Conservation (phyloP, 2,329 filamentous ascomycete species). For the Neoscytalidium dimidiatum region DNA sequence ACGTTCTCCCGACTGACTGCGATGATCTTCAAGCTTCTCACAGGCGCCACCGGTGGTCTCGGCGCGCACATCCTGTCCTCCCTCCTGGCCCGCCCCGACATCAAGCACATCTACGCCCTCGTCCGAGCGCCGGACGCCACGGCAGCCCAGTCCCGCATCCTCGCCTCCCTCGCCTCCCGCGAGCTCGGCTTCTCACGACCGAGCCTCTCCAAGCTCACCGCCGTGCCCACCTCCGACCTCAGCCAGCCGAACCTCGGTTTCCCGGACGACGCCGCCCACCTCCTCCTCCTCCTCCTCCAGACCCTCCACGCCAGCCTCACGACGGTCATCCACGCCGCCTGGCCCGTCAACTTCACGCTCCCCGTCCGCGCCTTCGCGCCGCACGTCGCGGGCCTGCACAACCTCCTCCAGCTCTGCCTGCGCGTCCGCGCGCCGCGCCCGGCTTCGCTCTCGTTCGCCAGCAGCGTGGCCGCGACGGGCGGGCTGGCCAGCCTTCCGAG, state of each 20-base stretch:
- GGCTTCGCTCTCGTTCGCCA: slow-evolving; percentile 48
- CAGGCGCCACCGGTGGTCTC: slow-evolving; percentile 66
- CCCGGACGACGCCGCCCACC: too few species aligned
- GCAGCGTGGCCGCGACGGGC: slow-evolving; percentile 30
- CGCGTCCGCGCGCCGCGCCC: slow-evolving; percentile 33
- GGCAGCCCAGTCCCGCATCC: slow-evolving; percentile 36
- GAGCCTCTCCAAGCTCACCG: slow-evolving; percentile 31
- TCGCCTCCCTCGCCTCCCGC: slow-evolving; percentile 37
- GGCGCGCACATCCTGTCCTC: slow-evolving; percentile 58
- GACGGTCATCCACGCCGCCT: slow-evolving; percentile 55
- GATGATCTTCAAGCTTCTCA: slow-evolving; percentile 48
- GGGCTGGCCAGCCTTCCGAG: neutral
- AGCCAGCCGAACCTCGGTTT: slow-evolving; percentile 45
- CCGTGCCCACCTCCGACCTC: slow-evolving; percentile 42
- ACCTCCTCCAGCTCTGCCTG: slow-evolving; percentile 46
- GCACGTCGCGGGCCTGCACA: slow-evolving; percentile 48
- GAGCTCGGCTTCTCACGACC: slow-evolving; percentile 32
- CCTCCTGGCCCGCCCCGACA: slow-evolving; percentile 29
- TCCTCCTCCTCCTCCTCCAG: slow-evolving; percentile 23
- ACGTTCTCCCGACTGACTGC: neutral
- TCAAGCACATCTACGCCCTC: slow-evolving; percentile 52
- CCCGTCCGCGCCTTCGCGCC: slow-evolving; percentile 51
- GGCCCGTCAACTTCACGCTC: slow-evolving; percentile 61
- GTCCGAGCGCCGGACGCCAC: slow-evolving; percentile 48
- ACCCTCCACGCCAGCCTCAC: slow-evolving; percentile 34